phyloP scores from a whole-genome alignment of 169 alveolate species.

The Plasmodium sp. region DNA sequence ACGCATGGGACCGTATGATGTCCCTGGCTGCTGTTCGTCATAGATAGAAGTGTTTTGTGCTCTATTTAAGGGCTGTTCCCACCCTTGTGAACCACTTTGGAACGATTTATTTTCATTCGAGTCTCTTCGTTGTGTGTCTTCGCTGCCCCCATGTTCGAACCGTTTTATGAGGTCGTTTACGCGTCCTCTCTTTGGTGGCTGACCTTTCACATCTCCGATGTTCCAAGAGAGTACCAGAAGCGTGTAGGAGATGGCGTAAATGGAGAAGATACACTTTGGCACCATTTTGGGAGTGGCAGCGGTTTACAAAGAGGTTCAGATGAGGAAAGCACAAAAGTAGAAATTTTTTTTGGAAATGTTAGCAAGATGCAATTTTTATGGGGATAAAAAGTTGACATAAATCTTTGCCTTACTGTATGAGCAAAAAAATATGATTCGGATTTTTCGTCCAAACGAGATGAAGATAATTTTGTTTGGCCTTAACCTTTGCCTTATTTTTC shows the following conservation, averaged over 20 bases:
- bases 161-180: conserved; percentile 23
- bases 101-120: neutral
- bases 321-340: neutral
- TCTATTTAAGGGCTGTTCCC: neutral
- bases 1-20: neutral
- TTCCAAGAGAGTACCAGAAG: conserved; percentile 13
- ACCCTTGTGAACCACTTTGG: neutral
- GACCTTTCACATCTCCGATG: conserved; percentile 10
- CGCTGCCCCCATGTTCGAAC: neutral
- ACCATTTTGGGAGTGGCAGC: neutral
- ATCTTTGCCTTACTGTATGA: neutral
- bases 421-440: neutral
- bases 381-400: neutral
- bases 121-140: neutral
- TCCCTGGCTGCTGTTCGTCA: neutral
- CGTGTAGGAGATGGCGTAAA: neutral
- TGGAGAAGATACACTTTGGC: conserved; percentile 1
- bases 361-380: neutral
- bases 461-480: neutral
- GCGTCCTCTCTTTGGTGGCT: neutral
- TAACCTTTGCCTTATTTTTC: neutral
- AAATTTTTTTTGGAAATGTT: neutral
- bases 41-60: neutral
- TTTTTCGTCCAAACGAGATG: neutral
- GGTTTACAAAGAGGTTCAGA: neutral